These are phyloP conservation scores for Pachyrhizus erosus DNA, from an alignment of 306 rosid genomes.

Conservation along the genomic window DNA sequence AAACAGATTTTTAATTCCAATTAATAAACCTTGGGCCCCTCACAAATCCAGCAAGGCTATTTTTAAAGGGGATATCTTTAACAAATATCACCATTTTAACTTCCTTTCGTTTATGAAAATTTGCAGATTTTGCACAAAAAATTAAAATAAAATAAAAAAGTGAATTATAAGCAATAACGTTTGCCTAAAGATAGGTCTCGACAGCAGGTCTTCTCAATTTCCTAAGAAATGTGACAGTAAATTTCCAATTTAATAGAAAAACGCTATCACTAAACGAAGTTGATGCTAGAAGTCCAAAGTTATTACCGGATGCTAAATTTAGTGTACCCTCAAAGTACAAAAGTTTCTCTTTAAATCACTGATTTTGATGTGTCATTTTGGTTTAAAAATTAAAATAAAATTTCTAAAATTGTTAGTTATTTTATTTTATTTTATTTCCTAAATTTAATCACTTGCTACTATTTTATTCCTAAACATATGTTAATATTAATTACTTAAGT, in stretches of 20 bases:
- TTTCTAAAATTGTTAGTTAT: too few relatives aligned
- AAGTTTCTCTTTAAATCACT: slow-evolving; percentile 9
- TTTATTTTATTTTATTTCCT: too few relatives aligned
- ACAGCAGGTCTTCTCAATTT: neutral
- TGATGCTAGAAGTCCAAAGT: slow-evolving; percentile 18
- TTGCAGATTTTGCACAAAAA: neutral
- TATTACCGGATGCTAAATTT: neutral
- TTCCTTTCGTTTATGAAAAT: neutral
- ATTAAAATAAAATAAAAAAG: neutral
- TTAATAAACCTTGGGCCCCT: slow-evolving; percentile 11
- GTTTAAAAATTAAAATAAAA: neutral
- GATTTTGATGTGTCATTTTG: neutral
- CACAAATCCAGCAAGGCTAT: neutral
- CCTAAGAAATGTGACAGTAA: neutral
- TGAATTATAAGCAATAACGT: neutral
- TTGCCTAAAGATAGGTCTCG: neutral
- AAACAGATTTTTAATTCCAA: slow-evolving; percentile 37
- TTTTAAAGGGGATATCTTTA: neutral
- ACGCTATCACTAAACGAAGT: neutral
- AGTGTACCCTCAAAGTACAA: slow-evolving; percentile 23
- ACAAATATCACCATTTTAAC: neutral
- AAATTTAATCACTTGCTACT: too few relatives aligned
- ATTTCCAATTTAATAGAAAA: neutral
- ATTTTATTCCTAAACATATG: too few relatives aligned
- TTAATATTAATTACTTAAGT: too few relatives aligned